Base-by-base conservation (phyloP, 176 grass and related monocot species). In the Saccharum spontaneum region DNA sequence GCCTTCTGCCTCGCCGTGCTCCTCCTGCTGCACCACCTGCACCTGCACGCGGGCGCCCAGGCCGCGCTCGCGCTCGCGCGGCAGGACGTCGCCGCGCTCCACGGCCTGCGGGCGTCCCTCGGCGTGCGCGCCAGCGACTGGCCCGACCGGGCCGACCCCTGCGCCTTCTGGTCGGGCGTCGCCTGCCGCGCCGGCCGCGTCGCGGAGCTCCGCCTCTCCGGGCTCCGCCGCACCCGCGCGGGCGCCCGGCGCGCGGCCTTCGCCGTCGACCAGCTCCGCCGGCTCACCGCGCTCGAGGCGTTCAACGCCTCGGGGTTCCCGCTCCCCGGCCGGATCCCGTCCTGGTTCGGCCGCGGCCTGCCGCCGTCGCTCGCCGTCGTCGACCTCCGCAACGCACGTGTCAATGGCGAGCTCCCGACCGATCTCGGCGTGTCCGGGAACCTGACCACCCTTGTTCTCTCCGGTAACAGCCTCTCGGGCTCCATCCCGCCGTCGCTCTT, bases 251-350 rank as follows among this genome's bases (percentile, higher is more conserved):
- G 45, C 77, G 83, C 90, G 24, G 64, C 72, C 36, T 98, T 98
- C 78, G 11, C 80, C 50, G 82, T 94, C 71, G 93, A 91, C 40
- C 75, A 83, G n/a, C 77, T 99, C 37, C 78, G 30, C 26, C 86
- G 77, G 6, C 91, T 99, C 14, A 71, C 86, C 16, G 85, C 60
- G 68, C 89, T 99, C 76, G 28, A 69, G 54, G 45, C 67, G 48
- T 89, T 99, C 85, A 84, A 95, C 80, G 91, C 97, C 43, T 94
- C 97, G 13, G 86, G 91, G 67, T 99, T 99, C 86, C 59, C 81
- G 72, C 90, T 98, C 31, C 91, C 91, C 10, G 97, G 93, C 4
- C 57, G 44, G 69, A 91, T 99, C 84, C 97, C 97, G 8, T 76
- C 60, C 4, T 94, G 93, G 93, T 96, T 99, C 46, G 88, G 90